Evolutionary conservation across 192 early-diverging fungal genomes (phyloP).

Genomic region (Podochytrium sp.): DNA sequence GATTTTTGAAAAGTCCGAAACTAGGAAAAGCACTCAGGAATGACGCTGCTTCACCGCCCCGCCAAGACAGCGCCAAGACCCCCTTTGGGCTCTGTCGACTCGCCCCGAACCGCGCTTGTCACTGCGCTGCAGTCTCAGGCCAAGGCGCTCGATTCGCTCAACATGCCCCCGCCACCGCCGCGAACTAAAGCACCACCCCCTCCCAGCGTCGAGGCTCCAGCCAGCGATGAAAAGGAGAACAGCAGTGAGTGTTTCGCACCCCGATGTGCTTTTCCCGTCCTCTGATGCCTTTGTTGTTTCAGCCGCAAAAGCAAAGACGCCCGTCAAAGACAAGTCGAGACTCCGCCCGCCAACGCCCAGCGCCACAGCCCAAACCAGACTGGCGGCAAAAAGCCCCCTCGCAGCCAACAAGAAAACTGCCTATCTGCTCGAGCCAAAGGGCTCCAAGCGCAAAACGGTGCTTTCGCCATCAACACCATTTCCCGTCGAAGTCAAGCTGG

Average conservation of each 20-base stretch:
- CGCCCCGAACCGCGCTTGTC: neutral
- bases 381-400: neutral
- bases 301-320: neutral
- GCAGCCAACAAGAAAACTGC: neutral
- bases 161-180: slow-evolving; percentile 25
- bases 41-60: too few relatives aligned
- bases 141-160: neutral
- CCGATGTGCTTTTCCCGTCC: too few relatives aligned
- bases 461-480: neutral
- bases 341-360: too few relatives aligned
- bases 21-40: too few relatives aligned
- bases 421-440: too few relatives aligned
- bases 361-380: too few relatives aligned
- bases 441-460: neutral
- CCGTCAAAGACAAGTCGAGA: neutral
- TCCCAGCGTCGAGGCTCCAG: neutral
- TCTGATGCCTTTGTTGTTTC: neutral
- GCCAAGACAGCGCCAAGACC: too few relatives aligned
- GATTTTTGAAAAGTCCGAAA: too few relatives aligned
- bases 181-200: neutral
- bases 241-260: too few relatives aligned
- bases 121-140: neutral
- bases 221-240: neutral
- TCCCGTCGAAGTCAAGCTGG: neutral
- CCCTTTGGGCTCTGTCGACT: too few relatives aligned